Evolutionary conservation across 257 asterid genomes (phyloP).

Genomic region (Misopates orontium): DNA sequence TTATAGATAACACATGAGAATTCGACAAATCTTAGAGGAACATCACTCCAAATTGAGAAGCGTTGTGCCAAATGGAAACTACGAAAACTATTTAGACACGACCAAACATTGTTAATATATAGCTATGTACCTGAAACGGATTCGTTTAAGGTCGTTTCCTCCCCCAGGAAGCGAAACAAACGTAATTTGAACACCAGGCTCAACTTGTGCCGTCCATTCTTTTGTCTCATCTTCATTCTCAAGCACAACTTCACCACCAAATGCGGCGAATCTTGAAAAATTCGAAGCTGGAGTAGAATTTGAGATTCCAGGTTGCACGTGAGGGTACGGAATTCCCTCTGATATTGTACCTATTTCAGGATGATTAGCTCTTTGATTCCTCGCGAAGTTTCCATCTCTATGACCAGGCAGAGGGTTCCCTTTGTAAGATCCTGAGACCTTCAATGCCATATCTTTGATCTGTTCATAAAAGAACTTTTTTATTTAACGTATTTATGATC

Average conservation of each 20-base stretch:
- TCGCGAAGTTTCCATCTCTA: slow-evolving; percentile 50
- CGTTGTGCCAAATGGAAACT: background rate
- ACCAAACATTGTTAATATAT: slow-evolving; percentile 2
- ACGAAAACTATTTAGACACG: background rate
- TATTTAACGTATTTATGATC: background rate
- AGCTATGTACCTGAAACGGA: slow-evolving; percentile 55
- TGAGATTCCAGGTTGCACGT: slow-evolving; percentile 63
- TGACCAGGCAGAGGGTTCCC: slow-evolving; percentile 63
- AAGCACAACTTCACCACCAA: slow-evolving; percentile 36
- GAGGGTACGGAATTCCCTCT: slow-evolving; percentile 61
- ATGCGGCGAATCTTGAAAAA: slow-evolving; percentile 50
- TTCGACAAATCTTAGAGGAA: slow-evolving; percentile 1
- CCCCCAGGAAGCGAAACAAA: slow-evolving; percentile 55
- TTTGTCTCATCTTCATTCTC: slow-evolving; percentile 45
- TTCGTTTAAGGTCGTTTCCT: slow-evolving; percentile 61
- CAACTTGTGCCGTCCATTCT: slow-evolving; percentile 69
- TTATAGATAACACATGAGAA: slow-evolving; percentile 5
- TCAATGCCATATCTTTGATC: slow-evolving; percentile 95
- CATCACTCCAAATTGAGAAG: background rate
- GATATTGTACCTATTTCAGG: slow-evolving; percentile 70
- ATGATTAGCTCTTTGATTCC: slow-evolving; percentile 49
- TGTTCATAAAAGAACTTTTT: slow-evolving; percentile 29
- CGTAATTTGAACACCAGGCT: slow-evolving; percentile 65
- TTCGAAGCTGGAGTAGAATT: slow-evolving; percentile 88
- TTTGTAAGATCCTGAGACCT: slow-evolving; percentile 71